These are phyloP conservation scores for Microcos paniculata DNA, from an alignment of 345 rosid species.

Conservation along the genomic window DNA sequence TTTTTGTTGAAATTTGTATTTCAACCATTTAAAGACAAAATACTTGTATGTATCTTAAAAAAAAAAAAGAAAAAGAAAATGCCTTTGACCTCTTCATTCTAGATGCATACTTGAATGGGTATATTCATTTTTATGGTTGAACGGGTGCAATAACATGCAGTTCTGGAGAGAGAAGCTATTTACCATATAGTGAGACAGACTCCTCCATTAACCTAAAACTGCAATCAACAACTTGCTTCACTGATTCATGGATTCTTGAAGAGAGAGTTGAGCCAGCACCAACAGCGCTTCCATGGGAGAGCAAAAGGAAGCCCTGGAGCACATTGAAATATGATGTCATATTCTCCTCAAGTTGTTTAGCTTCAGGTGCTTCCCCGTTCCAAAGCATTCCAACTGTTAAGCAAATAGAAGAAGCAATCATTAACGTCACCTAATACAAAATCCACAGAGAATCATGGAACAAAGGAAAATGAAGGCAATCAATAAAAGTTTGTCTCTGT, in stretches of 20 bases:
- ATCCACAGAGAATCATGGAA: background rate
- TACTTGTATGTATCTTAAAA: too few species aligned
- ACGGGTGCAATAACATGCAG: background rate
- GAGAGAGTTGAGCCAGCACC: conserved; percentile 91
- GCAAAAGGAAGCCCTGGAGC: conserved; percentile 78
- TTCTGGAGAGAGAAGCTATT: background rate
- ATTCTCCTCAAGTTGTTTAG: conserved; percentile 66
- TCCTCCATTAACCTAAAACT: conserved; percentile 83
- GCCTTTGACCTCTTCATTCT: background rate
- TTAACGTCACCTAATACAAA: background rate
- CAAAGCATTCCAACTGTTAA: conserved; percentile 87
- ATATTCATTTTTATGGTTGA: background rate
- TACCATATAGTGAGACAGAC: conserved; percentile 67
- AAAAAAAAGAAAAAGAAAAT: background rate
- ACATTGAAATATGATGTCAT: conserved; percentile 66
- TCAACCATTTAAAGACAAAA: too few species aligned
- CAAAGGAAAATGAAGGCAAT: background rate
- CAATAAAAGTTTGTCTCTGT: background rate
- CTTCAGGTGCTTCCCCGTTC: conserved; percentile 69
- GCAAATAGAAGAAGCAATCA: conserved; percentile 17
- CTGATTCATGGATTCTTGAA: conserved; percentile 49
- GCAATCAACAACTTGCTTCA: conserved; percentile 75
- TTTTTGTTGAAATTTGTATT: background rate
- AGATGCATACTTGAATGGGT: background rate
- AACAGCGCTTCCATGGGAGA: conserved; percentile 74